Conservation (phyloP, 768 basidiomycete genomes). For the Naganishia onofrii region DNA sequence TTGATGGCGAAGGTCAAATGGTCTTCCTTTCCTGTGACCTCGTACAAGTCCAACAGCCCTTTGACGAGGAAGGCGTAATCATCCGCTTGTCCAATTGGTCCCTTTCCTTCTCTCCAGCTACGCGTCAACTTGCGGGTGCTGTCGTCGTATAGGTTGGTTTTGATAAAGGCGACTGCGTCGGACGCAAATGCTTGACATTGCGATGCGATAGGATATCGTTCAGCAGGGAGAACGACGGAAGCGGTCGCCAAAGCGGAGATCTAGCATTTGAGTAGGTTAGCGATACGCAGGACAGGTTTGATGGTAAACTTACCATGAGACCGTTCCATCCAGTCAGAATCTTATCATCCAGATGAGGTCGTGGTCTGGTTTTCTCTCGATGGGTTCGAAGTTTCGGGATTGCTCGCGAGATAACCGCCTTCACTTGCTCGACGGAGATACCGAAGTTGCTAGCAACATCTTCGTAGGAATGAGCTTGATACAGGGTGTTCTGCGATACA, state of each 20-base stretch:
- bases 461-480: slow-evolving; percentile 32
- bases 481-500: slow-evolving; percentile 41
- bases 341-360: slow-evolving; percentile 56
- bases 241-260: slow-evolving; percentile 41
- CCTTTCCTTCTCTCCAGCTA: slow-evolving; percentile 53
- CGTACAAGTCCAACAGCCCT: slow-evolving; percentile 53
- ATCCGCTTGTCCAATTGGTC: slow-evolving; percentile 54
- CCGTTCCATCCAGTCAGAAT: slow-evolving; percentile 56
- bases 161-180: slow-evolving; percentile 37
- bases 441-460: slow-evolving; percentile 33
- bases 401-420: slow-evolving; percentile 34
- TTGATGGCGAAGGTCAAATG: slow-evolving; percentile 51
- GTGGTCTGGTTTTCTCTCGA: slow-evolving; percentile 51
- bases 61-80: slow-evolving; percentile 55
- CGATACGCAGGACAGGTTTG: neutral
- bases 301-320: slow-evolving; percentile 49
- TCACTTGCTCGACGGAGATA: slow-evolving; percentile 38
- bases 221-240: slow-evolving; percentile 31
- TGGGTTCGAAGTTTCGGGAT: slow-evolving; percentile 43
- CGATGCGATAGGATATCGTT: slow-evolving; percentile 33
- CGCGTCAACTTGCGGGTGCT: slow-evolving; percentile 42
- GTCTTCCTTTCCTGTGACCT: slow-evolving; percentile 52
- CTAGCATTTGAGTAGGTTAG: slow-evolving; percentile 25
- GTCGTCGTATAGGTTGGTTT: slow-evolving; percentile 39
- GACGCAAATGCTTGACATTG: slow-evolving; percentile 32